Conservation (phyloP, 2,329 filamentous ascomycete genomes). For the Neocucurbitaria cava region DNA sequence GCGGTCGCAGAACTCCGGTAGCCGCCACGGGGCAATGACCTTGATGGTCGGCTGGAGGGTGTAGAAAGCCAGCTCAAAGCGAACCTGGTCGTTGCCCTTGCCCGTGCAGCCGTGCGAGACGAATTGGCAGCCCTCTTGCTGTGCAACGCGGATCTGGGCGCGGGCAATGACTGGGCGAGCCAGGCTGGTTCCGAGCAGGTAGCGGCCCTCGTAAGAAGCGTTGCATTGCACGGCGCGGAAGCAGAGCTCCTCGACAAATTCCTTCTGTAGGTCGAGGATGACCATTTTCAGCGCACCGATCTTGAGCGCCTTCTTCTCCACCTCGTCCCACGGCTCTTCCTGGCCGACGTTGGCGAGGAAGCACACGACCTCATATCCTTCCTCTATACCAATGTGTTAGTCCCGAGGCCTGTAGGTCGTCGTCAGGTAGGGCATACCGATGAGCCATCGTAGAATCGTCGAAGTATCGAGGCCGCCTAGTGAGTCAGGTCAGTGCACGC, state of each 20-base stretch:
- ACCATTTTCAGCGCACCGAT: conserved; percentile 72
- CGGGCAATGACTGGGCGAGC: conserved; percentile 75
- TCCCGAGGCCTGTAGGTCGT: neutral
- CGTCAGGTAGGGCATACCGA: conserved; percentile 28
- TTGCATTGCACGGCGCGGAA: conserved; percentile 80
- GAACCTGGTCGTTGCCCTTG: conserved; percentile 68
- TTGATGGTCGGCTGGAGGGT: conserved; percentile 70
- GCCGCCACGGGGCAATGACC: conserved; percentile 77
- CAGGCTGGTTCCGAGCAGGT: conserved; percentile 64
- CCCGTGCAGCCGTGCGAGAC: conserved; percentile 57
- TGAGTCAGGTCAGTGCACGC: conserved; percentile 37
- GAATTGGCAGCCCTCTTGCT: conserved; percentile 65
- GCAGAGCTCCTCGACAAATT: conserved; percentile 82
- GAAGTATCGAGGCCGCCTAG: conserved; percentile 65
- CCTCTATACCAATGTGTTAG: conserved; percentile 44
- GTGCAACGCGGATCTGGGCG: conserved; percentile 68
- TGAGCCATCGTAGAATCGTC: conserved; percentile 52
- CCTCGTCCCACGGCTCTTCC: conserved; percentile 60
- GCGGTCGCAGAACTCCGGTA: conserved; percentile 72
- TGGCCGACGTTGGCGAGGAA: conserved; percentile 67
- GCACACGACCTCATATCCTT: conserved; percentile 69
- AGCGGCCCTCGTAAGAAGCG: conserved; percentile 63
- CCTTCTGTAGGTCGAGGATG: conserved; percentile 70
- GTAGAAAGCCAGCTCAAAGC: conserved; percentile 70
- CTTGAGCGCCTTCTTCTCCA: conserved; percentile 74